Conservation (phyloP, 1,284 basidiomycete genomes). For the Rhodotorula sp. region DNA sequence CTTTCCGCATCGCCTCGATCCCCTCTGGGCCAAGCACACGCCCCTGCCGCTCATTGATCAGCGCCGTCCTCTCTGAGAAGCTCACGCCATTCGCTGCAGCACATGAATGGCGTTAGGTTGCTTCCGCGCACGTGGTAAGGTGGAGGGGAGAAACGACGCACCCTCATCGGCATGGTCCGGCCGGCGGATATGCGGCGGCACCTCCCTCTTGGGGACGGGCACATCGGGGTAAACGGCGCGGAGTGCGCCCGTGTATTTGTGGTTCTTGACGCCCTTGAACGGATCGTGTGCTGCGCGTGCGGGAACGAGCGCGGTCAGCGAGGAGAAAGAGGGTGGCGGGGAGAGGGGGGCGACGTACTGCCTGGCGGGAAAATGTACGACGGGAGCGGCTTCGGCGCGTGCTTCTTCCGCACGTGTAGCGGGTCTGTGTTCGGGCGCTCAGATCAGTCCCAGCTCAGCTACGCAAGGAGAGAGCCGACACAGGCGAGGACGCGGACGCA, state of each 20-base stretch:
- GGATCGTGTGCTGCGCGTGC: constrained; percentile 18
- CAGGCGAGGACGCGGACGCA: neutral
- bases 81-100: constrained; percentile 23
- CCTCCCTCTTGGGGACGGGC: constrained; percentile 65
- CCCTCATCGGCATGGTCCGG: constrained; percentile 81
- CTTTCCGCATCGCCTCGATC: constrained; percentile 75
- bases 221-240: constrained; percentile 68
- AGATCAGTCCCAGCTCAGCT: neutral
- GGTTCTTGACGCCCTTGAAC: neutral
- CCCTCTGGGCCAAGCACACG: constrained; percentile 66
- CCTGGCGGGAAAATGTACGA: constrained; percentile 22
- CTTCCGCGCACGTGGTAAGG: too few relatives aligned
- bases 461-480: too few relatives aligned
- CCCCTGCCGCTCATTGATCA: constrained; percentile 18
- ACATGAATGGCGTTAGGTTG: too few relatives aligned
- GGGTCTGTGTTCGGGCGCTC: neutral
- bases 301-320: neutral
- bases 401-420: constrained; percentile 24
- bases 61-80: constrained; percentile 18
- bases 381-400: constrained; percentile 1
- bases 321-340: neutral
- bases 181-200: constrained; percentile 72
- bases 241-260: constrained; percentile 66
- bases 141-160: constrained; percentile 47
- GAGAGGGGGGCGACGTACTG: constrained; percentile 17